These are phyloP conservation scores for Aphanoascus verrucosus DNA, from an alignment of 2,329 filamentous ascomycete species.

Conservation along the genomic window DNA sequence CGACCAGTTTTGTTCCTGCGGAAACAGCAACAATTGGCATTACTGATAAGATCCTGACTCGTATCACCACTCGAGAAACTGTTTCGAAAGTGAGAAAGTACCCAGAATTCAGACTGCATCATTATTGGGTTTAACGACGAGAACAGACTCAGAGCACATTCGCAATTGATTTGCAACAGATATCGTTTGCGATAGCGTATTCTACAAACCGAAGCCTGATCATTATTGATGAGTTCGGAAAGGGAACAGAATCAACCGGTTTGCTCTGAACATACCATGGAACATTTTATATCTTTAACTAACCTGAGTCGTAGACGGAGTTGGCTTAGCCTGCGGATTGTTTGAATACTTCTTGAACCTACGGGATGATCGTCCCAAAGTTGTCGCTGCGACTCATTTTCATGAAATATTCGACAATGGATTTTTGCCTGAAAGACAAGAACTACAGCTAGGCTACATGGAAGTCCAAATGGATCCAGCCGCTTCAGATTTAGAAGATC, in stretches of 20 bases:
- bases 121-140: background rate
- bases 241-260: slow-evolving; percentile 53
- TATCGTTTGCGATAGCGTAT: slow-evolving; percentile 63
- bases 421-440: slow-evolving; percentile 38
- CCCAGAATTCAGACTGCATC: background rate
- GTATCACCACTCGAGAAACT: slow-evolving; percentile 64
- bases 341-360: slow-evolving; percentile 47
- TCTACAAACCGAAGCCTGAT: slow-evolving; percentile 68
- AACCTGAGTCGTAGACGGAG: slow-evolving; percentile 42
- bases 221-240: slow-evolving; percentile 86
- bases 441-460: slow-evolving; percentile 49
- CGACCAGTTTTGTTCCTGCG: slow-evolving; percentile 69
- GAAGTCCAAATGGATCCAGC: slow-evolving; percentile 40
- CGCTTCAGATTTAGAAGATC: slow-evolving; percentile 38
- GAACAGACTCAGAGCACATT: slow-evolving; percentile 54
- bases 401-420: slow-evolving; percentile 47
- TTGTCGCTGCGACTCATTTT: slow-evolving; percentile 53
- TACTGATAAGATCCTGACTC: slow-evolving; percentile 84
- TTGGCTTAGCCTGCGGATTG: slow-evolving; percentile 52
- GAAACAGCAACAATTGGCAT: slow-evolving; percentile 64
- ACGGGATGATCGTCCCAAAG: slow-evolving; percentile 44
- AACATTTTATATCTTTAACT: background rate
- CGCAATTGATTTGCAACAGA: slow-evolving; percentile 79
- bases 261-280: slow-evolving; percentile 1
- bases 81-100: slow-evolving; percentile 43